Percentiles rank a stretch among this genome's conserved stretches.
phyloP scores from a whole-genome alignment of 2,329 filamentous ascomycete genomes.

The Fulvia fulva region DNA sequence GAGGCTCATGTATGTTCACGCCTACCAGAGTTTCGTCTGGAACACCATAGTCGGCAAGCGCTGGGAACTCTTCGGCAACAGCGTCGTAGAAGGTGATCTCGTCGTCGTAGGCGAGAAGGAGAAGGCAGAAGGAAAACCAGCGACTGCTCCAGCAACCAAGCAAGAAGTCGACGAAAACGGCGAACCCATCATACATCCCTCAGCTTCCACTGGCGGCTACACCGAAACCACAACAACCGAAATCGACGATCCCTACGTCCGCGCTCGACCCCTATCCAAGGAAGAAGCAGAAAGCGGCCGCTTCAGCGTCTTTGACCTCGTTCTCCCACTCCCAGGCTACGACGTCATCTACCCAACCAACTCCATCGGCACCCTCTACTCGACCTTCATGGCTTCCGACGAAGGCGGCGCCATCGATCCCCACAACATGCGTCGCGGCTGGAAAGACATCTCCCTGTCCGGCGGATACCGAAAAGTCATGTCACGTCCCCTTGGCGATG shows the following conservation, averaged over 20 bases:
- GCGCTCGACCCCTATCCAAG: conserved; percentile 68
- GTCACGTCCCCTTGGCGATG: conserved; percentile 56
- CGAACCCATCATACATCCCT: conserved; percentile 62
- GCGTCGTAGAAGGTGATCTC: conserved; percentile 80
- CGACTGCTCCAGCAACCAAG: conserved; percentile 33
- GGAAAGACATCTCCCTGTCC: conserved; percentile 82
- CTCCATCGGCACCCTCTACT: conserved; percentile 77
- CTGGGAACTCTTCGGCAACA: conserved; percentile 68
- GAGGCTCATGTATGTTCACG: conserved; percentile 91
- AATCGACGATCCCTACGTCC: conserved; percentile 55
- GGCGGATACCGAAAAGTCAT: conserved; percentile 86
- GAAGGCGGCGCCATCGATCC: conserved; percentile 77
- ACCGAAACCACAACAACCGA: conserved; percentile 6
- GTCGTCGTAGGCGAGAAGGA: conserved; percentile 62
- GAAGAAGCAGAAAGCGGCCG: conserved; percentile 74
- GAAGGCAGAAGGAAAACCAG: conserved; percentile 37
- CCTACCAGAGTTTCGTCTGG: conserved; percentile 94
- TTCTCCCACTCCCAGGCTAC: conserved; percentile 88
- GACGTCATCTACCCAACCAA: conserved; percentile 85
- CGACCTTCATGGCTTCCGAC: conserved; percentile 75
- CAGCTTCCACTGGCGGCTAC: conserved; percentile 23
- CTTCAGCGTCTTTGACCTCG: conserved; percentile 81
- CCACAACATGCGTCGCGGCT: conserved; percentile 76
- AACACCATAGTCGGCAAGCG: conserved; percentile 79
- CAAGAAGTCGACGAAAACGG: conserved; percentile 56